Evolutionary conservation across 2,329 filamentous ascomycete genomes (phyloP), one percentile per base, ranked within the genome.

Genomic region (Cercospora canescens): DNA sequence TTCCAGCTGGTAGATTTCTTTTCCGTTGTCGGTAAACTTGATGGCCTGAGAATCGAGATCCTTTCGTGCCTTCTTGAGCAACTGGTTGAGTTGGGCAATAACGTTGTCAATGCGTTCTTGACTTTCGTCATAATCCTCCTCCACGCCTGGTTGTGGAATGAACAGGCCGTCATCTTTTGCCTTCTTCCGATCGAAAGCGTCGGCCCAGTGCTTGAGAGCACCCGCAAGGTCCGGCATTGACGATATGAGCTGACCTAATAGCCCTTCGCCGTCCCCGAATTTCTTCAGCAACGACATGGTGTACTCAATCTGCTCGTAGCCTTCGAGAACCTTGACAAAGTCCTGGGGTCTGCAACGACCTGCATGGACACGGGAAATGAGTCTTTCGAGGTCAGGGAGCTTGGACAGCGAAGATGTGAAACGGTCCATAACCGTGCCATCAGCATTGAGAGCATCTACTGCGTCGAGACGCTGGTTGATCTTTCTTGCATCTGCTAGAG

Each of bases 271-370:
- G n/a, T 89, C 87, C 61, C 89, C 88, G 72, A 91, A 91, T 8
- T 89, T 85, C 55, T 86, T 84, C 1, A 98, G 85, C 24, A 98
- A 84, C 60, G 88, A 87, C 85, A 97, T 92, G 0, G 94, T 96
- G 77, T 97, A 95, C 69, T 97, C 93, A 54, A 99, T 98, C 79
- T 97, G 94, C 81, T 98, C 95, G 72, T 97, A 99, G 0, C 95
- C 95, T 78, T 98, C 94, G 0, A 99, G 84, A 0, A 98, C 94
- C 56, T 89, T 91, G 54, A 98, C 88, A 77, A 99, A 99, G 76
- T 99, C 95, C 64, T 95, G 91, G 0, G 93, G 87, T 75, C 89
- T 92, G 81, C 94, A 97, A n/a, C 88, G 88, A 0, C 92, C 92
- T 0, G 95, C 95, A 74, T 99, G 95, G 11, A 99, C 91, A 8